phyloP scores from a whole-genome alignment of 2,329 filamentous ascomycete genomes.

The Calonectria leucothoes region DNA sequence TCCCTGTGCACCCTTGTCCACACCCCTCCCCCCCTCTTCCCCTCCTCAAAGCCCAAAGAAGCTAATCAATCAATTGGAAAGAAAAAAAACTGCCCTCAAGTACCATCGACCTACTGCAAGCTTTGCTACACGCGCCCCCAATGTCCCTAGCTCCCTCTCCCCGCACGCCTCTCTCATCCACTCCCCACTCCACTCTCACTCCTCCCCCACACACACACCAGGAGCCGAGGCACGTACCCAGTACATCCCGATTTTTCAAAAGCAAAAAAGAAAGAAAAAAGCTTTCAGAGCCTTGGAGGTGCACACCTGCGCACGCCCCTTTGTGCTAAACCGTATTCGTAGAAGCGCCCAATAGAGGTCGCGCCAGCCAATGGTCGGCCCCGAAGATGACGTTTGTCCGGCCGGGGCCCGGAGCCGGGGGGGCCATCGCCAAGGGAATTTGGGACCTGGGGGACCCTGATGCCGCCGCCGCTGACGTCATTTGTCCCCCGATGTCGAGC shows the following conservation, averaged over 20 bases:
- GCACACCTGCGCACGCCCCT: not conserved
- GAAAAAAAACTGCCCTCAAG: slow-evolving; percentile 21
- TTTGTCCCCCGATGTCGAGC: not conserved
- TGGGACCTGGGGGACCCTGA: slow-evolving; percentile 38
- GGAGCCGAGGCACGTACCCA: slow-evolving; percentile 13
- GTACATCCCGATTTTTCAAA: not conserved
- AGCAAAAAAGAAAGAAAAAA: not conserved
- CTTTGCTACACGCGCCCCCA: not conserved
- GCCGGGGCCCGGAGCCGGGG: slow-evolving; percentile 39
- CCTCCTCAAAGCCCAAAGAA: slow-evolving; percentile 26
- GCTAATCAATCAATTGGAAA: slow-evolving; percentile 32
- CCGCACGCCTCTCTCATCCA: not conserved
- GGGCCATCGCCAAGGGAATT: slow-evolving; percentile 21
- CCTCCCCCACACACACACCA: slow-evolving; percentile 6
- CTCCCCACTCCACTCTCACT: not conserved
- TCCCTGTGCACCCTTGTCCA: not conserved
- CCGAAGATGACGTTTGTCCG: slow-evolving; percentile 38
- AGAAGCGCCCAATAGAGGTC: slow-evolving; percentile 1
- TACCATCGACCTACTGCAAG: slow-evolving; percentile 18
- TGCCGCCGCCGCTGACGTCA: slow-evolving; percentile 45
- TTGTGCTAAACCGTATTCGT: slow-evolving; percentile 1
- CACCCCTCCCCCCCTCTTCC: slow-evolving; percentile 21
- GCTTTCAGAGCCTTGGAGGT: not conserved
- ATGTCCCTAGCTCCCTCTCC: slow-evolving; percentile 4
- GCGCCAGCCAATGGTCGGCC: slow-evolving; percentile 33